These are phyloP conservation scores for Wallacemonas sp. DNA, from an alignment of 208 protist genomes.

Conservation along the genomic window DNA sequence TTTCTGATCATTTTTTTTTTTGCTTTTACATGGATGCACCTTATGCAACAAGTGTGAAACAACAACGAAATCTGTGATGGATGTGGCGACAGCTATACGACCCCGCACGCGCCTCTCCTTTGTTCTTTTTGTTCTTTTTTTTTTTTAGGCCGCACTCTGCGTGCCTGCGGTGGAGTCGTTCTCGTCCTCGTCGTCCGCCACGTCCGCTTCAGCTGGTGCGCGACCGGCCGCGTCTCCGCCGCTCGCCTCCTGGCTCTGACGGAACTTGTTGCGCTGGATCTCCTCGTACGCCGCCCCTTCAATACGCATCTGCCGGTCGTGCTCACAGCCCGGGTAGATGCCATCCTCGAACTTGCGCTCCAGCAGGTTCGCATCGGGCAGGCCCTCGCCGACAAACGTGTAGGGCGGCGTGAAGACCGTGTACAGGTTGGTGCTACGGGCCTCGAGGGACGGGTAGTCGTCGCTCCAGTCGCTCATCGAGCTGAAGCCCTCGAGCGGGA, in stretches of 20 bases:
- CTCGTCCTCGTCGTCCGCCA: conserved; percentile 3
- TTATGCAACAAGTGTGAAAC: no score
- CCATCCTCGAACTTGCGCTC: conserved; percentile 91
- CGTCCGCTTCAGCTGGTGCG: conserved; percentile 13
- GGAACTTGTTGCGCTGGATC: conserved; percentile 55
- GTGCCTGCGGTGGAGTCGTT: conserved; percentile 18
- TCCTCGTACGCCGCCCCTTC: conserved; percentile 60
- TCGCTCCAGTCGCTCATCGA: conserved; percentile 89
- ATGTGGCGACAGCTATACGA: no score
- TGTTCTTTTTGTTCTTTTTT: no score
- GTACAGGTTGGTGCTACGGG: conserved; percentile 89
- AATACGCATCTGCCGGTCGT: conserved; percentile 76
- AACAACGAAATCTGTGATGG: no score
- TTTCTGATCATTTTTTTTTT: no score
- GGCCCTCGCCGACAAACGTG: conserved; percentile 56
- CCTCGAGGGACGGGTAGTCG: conserved; percentile 90
- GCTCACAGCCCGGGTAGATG: conserved; percentile 83
- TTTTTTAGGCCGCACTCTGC: neutral
- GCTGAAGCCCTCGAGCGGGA: conserved; percentile 85
- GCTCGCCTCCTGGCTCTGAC: conserved; percentile 22
- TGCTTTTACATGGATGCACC: no score
- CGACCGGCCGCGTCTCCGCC: conserved; percentile 15
- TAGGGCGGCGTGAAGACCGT: conserved; percentile 86
- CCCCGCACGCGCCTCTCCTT: no score
- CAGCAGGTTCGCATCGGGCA: conserved; percentile 77